phyloP scores from a whole-genome alignment of 2,329 filamentous ascomycete genomes.

The Neofusicoccum laricinum region DNA sequence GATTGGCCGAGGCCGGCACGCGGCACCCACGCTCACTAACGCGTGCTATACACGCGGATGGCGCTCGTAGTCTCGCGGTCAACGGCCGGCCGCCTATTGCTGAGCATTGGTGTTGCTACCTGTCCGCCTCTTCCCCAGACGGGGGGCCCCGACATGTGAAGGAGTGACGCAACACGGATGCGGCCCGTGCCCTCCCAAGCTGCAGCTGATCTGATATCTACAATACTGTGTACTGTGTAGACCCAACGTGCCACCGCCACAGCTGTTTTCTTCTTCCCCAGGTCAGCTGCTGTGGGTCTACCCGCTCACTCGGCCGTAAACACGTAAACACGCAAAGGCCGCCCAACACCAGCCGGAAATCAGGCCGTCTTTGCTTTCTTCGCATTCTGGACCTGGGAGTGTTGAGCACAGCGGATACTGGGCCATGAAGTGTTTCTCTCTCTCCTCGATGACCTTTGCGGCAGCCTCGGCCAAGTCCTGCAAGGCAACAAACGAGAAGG shows the following conservation, averaged over 20 bases:
- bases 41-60: background rate
- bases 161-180: slow-evolving; percentile 6
- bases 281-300: background rate
- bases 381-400: background rate
- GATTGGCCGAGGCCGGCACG: slow-evolving; percentile 5
- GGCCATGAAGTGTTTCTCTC: slow-evolving; percentile 28
- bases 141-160: slow-evolving; percentile 12
- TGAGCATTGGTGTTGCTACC: background rate
- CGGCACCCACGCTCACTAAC: background rate
- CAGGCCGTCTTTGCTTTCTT: background rate
- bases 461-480: slow-evolving; percentile 27
- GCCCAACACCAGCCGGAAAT: background rate
- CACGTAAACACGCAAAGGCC: too few relatives aligned
- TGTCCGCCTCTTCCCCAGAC: background rate
- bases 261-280: background rate
- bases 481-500: slow-evolving; percentile 27
- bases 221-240: too few relatives aligned
- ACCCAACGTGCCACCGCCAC: background rate
- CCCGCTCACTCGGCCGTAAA: background rate
- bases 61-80: background rate
- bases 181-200: background rate
- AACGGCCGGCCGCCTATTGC: background rate
- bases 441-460: slow-evolving; percentile 22
- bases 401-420: slow-evolving; percentile 28
- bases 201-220: slow-evolving; percentile 4